Evolutionary conservation across 2,329 filamentous ascomycete genomes (phyloP), one percentile per base, ranked within the genome.

Genomic region (Zalaria sp.): DNA sequence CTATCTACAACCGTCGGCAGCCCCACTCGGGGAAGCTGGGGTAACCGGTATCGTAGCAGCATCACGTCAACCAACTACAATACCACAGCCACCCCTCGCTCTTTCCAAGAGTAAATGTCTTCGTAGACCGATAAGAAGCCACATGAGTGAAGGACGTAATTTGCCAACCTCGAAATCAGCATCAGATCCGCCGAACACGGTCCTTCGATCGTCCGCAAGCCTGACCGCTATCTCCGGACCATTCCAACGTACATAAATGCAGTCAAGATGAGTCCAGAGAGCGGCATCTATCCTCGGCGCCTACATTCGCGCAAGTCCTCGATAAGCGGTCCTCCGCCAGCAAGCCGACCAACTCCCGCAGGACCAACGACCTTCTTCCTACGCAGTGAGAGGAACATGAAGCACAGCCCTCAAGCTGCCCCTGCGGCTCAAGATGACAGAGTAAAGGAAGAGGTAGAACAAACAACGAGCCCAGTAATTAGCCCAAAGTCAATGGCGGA

Each of bases 291-390:
- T n/a, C 29, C 7, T 32, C 29, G 29, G 7, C 7, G 29, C n/a
- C n/a, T n/a, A n/a, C 29, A 32, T 32, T 32, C 29, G n/a, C 29
- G 29, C 25, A 53, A 51, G 46, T 52, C 45, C 38, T 29, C 42
- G 5, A 39, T 40, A 18, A 40, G 40, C n/a, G 39, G 41, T 25
- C 31, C 39, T 10, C 47, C 46, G 4, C 37, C 46, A 25, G 35
- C 34, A 3, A 38, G 38, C 27, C 44, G 45, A 27, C 56, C 57
- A 52, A 56, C 57, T 49, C 55, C 52, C 50, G 51, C 56, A 43
- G 61, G 61, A 46, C 72, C 73, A 35, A 71, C 71, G 39, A 72
- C 71, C 40, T 79, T 78, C 64, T 77, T 79, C 56, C 61, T 80
- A 46, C 64, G 69, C 11, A 73, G 68, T 48, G 71, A 69, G 51